phyloP scores from a whole-genome alignment of 208 protist genomes.

The Leishmania tropica region DNA sequence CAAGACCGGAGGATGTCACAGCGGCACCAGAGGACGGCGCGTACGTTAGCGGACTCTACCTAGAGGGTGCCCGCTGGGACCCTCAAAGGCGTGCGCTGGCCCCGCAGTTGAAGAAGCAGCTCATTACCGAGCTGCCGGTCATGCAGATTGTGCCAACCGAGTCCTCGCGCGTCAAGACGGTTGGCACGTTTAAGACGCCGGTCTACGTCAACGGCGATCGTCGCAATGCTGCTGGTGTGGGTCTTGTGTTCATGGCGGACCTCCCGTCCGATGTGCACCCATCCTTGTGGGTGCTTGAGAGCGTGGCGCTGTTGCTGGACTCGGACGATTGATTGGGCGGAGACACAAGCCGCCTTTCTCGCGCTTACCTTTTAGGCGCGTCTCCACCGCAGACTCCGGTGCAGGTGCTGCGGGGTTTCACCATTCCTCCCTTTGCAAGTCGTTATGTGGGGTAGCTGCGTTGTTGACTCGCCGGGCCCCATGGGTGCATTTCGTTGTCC shows the following conservation, averaged over 20 bases:
- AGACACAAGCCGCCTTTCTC: not conserved
- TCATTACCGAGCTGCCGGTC: conserved; percentile 97
- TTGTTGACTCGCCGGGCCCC: not conserved
- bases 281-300: conserved; percentile 97
- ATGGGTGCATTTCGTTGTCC: not conserved
- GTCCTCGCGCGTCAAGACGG: conserved; percentile 92
- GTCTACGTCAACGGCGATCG: conserved; percentile 98
- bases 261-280: conserved; percentile 92
- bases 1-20: conserved; percentile 70
- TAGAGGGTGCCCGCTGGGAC: conserved; percentile 98
- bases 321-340: conserved; percentile 73
- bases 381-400: no score
- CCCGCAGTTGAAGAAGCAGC: conserved; percentile 95
- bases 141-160: conserved; percentile 98
- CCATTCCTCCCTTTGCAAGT: not conserved
- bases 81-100: conserved; percentile 73
- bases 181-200: conserved; percentile 97
- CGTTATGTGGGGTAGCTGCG: not conserved
- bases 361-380: not conserved
- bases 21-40: conserved; percentile 93
- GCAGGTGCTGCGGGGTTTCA: conserved; percentile 9
- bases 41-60: conserved; percentile 96
- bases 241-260: conserved; percentile 98
- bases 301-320: conserved; percentile 95
- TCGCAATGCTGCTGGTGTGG: conserved; percentile 97